Evolutionary conservation across 768 basidiomycete genomes (phyloP).

Genomic region (Phylloporus arenicola): DNA sequence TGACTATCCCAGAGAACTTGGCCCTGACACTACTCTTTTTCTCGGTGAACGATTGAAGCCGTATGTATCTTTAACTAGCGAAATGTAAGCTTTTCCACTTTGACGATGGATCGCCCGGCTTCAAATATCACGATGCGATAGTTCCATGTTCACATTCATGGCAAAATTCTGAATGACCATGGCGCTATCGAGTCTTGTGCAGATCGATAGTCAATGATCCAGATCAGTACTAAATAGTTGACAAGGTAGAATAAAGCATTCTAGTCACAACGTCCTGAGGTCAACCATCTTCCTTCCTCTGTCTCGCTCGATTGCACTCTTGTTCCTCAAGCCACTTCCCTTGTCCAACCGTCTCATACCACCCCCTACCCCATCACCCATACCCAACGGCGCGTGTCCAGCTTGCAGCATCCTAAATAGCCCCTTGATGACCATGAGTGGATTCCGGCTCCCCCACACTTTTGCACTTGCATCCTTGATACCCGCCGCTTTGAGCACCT

Average conservation of each 20-base stretch:
- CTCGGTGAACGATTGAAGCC: no score
- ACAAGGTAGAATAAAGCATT: not conserved
- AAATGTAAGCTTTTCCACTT: no score
- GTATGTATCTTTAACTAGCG: no score
- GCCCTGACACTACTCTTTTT: no score
- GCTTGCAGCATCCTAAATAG: constrained; percentile 78
- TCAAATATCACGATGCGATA: no score
- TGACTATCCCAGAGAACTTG: no score
- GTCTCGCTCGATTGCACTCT: constrained; percentile 72
- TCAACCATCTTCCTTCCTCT: constrained; percentile 75
- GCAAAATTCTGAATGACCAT: no score
- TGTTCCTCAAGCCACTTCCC: constrained; percentile 65
- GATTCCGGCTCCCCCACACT: constrained; percentile 90
- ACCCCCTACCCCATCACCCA: constrained; percentile 82
- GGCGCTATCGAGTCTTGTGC: no score
- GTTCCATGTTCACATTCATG: no score
- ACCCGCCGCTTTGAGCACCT: constrained; percentile 87
- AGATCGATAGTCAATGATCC: no score
- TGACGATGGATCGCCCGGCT: no score
- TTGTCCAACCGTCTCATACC: constrained; percentile 65
- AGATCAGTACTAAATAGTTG: no score
- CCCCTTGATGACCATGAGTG: constrained; percentile 71
- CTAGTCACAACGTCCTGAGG: constrained; percentile 44
- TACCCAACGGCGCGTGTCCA: constrained; percentile 69
- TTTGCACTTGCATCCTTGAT: constrained; percentile 94